These are phyloP conservation scores for Hypoxylon sp. DNA, from an alignment of 2,329 filamentous ascomycete genomes.

Conservation along the genomic window DNA sequence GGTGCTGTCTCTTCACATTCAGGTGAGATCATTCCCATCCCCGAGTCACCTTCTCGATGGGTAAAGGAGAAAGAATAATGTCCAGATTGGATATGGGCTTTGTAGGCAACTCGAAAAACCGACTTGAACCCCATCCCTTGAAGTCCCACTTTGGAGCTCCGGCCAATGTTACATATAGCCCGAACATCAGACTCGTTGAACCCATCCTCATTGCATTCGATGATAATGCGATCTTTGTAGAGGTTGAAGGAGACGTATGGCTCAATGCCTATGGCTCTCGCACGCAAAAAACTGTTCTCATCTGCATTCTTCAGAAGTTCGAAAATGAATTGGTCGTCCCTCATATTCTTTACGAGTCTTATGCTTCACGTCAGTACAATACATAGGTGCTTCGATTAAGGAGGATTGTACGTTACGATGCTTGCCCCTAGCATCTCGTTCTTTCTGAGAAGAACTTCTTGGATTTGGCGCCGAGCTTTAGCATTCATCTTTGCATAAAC, in stretches of 20 bases:
- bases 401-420: constrained; percentile 45
- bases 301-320: constrained; percentile 70
- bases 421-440: constrained; percentile 40
- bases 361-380: not conserved
- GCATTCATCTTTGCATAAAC: constrained; percentile 21
- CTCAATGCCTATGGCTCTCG: constrained; percentile 28
- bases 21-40: constrained; percentile 67
- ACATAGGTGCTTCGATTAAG: not conserved
- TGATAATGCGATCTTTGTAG: constrained; percentile 56
- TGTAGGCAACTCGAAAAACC: constrained; percentile 63
- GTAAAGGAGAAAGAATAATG: constrained; percentile 62
- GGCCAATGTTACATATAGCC: constrained; percentile 63
- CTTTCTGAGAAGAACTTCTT: constrained; percentile 33
- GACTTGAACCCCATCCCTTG: constrained; percentile 68
- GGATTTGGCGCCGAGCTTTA: constrained; percentile 29
- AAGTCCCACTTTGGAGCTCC: constrained; percentile 62
- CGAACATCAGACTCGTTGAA: constrained; percentile 60
- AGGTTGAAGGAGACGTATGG: constrained; percentile 58
- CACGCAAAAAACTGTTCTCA: constrained; percentile 61
- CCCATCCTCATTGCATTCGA: constrained; percentile 68
- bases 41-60: constrained; percentile 58
- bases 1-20: constrained; percentile 56
- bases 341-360: constrained; percentile 61
- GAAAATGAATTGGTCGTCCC: constrained; percentile 64
- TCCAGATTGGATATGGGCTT: constrained; percentile 62